These are phyloP conservation scores for Mycena filopes DNA, from an alignment of 768 basidiomycete species.

Conservation along the genomic window DNA sequence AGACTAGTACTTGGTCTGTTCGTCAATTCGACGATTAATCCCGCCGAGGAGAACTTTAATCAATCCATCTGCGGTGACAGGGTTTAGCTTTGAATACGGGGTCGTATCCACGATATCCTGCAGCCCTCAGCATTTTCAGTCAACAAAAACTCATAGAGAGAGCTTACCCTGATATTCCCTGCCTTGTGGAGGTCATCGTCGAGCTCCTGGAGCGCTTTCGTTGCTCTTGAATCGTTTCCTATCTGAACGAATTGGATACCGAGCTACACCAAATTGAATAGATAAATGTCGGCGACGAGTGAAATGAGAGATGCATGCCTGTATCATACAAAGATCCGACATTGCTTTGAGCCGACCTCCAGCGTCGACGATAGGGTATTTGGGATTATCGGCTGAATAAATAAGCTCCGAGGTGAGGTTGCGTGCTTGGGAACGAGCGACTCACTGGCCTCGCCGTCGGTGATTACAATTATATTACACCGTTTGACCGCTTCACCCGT, in stretches of 20 bases:
- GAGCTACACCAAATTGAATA: constrained; percentile 47
- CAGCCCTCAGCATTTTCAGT: neutral
- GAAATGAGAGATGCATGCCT: constrained; percentile 10
- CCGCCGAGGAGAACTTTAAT: constrained; percentile 29
- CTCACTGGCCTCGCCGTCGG: constrained; percentile 72
- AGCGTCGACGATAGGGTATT: constrained; percentile 55
- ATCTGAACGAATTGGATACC: constrained; percentile 82
- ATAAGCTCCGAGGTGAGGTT: neutral
- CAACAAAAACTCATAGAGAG: neutral
- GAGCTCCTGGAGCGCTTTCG: constrained; percentile 58
- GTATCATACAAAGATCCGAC: constrained; percentile 24
- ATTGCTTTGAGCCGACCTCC: constrained; percentile 63
- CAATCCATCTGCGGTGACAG: constrained; percentile 29
- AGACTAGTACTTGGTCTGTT: constrained; percentile 13
- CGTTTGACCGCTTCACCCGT: constrained; percentile 57
- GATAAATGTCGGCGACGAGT: neutral
- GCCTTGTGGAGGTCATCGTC: constrained; percentile 63
- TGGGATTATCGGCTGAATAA: constrained; percentile 60
- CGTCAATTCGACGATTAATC: constrained; percentile 30
- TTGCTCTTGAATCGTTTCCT: constrained; percentile 55
- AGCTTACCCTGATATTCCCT: constrained; percentile 58
- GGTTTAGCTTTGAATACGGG: constrained; percentile 26
- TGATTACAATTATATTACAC: constrained; percentile 68
- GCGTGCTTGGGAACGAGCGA: neutral
- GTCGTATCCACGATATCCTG: constrained; percentile 32